Conservation (phyloP, 495 filamentous ascomycete species). For the Cladorrhinum samala region DNA sequence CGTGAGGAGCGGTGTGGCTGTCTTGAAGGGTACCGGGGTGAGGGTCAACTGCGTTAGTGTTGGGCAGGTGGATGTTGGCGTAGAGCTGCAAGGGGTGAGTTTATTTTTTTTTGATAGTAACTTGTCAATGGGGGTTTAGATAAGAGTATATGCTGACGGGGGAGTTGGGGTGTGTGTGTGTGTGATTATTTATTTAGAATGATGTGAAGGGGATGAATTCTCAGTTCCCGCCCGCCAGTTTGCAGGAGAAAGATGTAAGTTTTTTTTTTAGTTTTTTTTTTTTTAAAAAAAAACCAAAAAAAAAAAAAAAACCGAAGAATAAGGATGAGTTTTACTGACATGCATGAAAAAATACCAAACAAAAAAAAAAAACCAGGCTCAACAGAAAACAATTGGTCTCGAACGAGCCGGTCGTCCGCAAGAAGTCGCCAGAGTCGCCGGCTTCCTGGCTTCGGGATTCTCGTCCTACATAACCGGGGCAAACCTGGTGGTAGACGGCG, state of each 20-base stretch:
- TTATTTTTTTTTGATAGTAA: neutral
- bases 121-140: neutral
- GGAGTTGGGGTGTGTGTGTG: too few species aligned
- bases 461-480: conserved; percentile 52
- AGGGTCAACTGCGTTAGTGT: conserved; percentile 54
- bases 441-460: conserved; percentile 52
- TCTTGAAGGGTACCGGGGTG: conserved; percentile 53
- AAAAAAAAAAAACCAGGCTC: conserved; percentile 11
- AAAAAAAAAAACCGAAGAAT: neutral
- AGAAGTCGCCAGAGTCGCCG: conserved; percentile 53
- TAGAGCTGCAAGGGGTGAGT: conserved; percentile 44
- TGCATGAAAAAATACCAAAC: too few species aligned
- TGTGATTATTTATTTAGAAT: too few species aligned
- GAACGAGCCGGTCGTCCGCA: conserved; percentile 33
- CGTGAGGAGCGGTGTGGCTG: conserved; percentile 50
- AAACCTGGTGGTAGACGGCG: conserved; percentile 52
- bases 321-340: too few species aligned
- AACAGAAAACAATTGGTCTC: conserved; percentile 22
- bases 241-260: conserved; percentile 46
- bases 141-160: neutral
- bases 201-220: conserved; percentile 49
- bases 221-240: conserved; percentile 49
- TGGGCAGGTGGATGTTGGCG: conserved; percentile 54
- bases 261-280: too few species aligned
- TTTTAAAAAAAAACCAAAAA: neutral